Percentiles rank a stretch among this genome's conserved stretches.
Evolutionary conservation across 495 filamentous ascomycete species (phyloP).

Genomic region (Penicillium samsonianum): DNA sequence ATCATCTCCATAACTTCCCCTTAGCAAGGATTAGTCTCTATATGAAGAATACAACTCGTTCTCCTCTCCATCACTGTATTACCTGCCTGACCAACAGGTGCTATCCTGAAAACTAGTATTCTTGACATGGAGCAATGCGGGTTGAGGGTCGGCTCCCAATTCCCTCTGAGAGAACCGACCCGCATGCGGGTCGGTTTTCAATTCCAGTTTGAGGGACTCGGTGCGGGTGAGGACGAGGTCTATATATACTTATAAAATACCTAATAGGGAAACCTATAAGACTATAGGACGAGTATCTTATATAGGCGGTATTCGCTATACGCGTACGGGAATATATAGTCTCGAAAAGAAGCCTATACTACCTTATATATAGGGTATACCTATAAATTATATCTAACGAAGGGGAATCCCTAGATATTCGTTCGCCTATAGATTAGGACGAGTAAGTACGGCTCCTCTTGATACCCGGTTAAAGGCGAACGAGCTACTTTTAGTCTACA

Average conservation of each 20-base stretch:
- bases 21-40: no score
- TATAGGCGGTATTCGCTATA: background rate
- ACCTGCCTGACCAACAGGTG: no score
- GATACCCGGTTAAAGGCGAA: background rate
- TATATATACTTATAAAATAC: constrained; percentile 12
- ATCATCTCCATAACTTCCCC: no score
- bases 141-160: no score
- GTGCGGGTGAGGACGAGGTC: no score
- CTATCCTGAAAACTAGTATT: no score
- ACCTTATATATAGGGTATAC: constrained; percentile 1
- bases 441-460: background rate
- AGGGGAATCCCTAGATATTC: background rate
- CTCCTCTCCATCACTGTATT: no score
- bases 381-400: background rate
- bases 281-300: background rate
- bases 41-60: no score
- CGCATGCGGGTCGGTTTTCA: no score
- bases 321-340: background rate
- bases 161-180: no score
- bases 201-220: no score
- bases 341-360: background rate
- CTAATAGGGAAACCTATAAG: constrained; percentile 4
- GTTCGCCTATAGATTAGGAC: background rate
- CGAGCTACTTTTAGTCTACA: background rate
- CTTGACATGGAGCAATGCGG: no score